Evolutionary conservation across 2,329 filamentous ascomycete species (phyloP).

Genomic region (Dactylellina haptotyla): DNA sequence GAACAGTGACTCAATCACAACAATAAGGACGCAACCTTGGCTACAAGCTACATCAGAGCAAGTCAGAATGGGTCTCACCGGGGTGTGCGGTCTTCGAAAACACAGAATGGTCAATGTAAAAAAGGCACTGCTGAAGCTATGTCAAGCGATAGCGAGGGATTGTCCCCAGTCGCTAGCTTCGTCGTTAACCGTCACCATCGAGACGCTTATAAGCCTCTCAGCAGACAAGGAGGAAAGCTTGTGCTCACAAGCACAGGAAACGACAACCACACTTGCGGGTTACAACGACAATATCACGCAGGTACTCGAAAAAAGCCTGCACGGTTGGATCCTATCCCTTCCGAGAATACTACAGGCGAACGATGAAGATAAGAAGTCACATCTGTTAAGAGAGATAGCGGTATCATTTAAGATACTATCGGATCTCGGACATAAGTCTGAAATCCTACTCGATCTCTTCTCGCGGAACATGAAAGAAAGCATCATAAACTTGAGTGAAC

Average conservation of each 20-base stretch:
- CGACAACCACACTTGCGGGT: slow-evolving; percentile 52
- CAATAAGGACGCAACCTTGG: slow-evolving; percentile 67
- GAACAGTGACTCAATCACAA: slow-evolving; percentile 48
- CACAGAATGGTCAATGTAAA: slow-evolving; percentile 77
- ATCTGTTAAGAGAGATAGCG: slow-evolving; percentile 78
- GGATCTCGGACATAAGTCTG: slow-evolving; percentile 71
- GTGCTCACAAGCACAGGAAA: slow-evolving; percentile 53
- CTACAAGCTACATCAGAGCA: slow-evolving; percentile 81
- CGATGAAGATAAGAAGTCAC: slow-evolving; percentile 80
- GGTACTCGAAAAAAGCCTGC: slow-evolving; percentile 56
- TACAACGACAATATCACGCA: slow-evolving; percentile 58
- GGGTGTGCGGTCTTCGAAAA: slow-evolving; percentile 77
- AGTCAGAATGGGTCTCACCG: slow-evolving; percentile 82
- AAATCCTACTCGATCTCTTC: slow-evolving; percentile 74
- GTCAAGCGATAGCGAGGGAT: slow-evolving; percentile 78
- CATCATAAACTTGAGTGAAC: slow-evolving; percentile 66
- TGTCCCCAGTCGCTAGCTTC: slow-evolving; percentile 78
- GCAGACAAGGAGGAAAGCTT: slow-evolving; percentile 64
- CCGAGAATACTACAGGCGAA: slow-evolving; percentile 83
- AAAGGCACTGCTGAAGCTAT: slow-evolving; percentile 74
- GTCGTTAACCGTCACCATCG: slow-evolving; percentile 76
- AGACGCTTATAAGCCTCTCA: slow-evolving; percentile 79
- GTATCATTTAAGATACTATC: slow-evolving; percentile 75
- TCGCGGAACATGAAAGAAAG: slow-evolving; percentile 78
- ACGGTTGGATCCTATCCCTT: slow-evolving; percentile 79